These are phyloP conservation scores for Chlamydomonas reinhardtii DNA, from an alignment of 163 green algal species.

Conservation along the genomic window DNA sequence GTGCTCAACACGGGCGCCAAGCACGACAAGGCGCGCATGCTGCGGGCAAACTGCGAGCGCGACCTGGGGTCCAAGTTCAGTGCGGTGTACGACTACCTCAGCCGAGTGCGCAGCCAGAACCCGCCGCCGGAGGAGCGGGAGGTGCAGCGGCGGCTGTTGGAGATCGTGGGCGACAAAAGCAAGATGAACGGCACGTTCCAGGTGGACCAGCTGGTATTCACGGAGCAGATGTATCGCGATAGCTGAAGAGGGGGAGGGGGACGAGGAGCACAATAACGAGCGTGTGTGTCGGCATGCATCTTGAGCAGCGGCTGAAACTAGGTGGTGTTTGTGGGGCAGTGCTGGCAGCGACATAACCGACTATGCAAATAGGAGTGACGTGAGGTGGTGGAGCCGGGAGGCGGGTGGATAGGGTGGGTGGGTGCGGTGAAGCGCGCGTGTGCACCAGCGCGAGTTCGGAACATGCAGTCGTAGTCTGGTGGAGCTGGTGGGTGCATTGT, in stretches of 20 bases:
- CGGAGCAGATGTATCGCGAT: constrained; percentile 58
- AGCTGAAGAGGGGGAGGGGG: background rate
- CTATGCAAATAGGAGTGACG: too few species aligned
- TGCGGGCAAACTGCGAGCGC: constrained; percentile 38
- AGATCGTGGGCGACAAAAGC: constrained; percentile 62
- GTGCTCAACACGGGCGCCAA: constrained; percentile 39
- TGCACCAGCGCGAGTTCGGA: too few species aligned
- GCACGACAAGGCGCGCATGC: constrained; percentile 39
- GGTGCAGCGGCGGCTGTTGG: constrained; percentile 58
- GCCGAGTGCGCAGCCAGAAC: constrained; percentile 26
- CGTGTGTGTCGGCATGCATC: background rate
- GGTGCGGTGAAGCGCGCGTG: too few species aligned
- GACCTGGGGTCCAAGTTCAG: constrained; percentile 43
- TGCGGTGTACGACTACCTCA: constrained; percentile 57
- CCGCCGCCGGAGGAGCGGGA: constrained; percentile 47
- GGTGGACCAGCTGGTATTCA: constrained; percentile 73
- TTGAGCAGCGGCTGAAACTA: too few species aligned
- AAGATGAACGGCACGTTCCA: constrained; percentile 64
- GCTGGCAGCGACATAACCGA: too few species aligned
- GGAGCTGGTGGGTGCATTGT: too few species aligned
- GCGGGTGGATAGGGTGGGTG: too few species aligned
- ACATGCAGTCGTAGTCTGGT: too few species aligned
- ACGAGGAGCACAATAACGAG: background rate
- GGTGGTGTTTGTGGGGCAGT: too few species aligned
- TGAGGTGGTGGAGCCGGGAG: too few species aligned